phyloP scores from a whole-genome alignment of 2,329 filamentous ascomycete species.

The Sclerotinia nivalis region DNA sequence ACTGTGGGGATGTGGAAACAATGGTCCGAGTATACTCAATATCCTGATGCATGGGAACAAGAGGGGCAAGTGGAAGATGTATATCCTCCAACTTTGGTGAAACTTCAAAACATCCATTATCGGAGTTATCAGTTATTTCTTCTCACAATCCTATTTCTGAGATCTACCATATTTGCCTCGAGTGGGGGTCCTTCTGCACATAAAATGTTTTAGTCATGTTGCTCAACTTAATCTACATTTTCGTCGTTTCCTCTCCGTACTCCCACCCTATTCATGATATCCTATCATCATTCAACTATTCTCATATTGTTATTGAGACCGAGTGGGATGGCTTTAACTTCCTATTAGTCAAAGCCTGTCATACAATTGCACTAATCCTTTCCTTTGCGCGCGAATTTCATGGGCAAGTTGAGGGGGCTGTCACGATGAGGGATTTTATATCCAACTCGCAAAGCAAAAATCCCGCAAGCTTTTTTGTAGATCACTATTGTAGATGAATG shows the following conservation, averaged over 20 bases:
- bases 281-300: not conserved
- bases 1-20: not conserved
- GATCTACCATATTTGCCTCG: not conserved
- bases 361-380: not conserved
- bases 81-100: not conserved
- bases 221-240: conserved; percentile 23
- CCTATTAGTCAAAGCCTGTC: not conserved
- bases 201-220: not conserved
- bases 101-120: conserved; percentile 1
- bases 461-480: conserved; percentile 12
- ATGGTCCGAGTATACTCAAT: not conserved
- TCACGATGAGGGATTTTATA: conserved; percentile 20
- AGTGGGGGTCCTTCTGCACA: not conserved
- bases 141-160: not conserved
- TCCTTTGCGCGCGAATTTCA: conserved; percentile 1
- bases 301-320: not conserved
- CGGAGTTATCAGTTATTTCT: not conserved
- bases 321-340: not conserved
- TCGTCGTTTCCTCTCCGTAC: conserved; percentile 13
- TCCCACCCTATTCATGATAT: conserved; percentile 6
- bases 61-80: conserved; percentile 1
- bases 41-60: not conserved
- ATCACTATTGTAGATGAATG: not conserved
- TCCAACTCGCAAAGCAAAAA: conserved; percentile 13
- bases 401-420: not conserved